Evolutionary conservation across 805 yeast genomes (phyloP).

Genomic region (Ascoidea rubescens): DNA sequence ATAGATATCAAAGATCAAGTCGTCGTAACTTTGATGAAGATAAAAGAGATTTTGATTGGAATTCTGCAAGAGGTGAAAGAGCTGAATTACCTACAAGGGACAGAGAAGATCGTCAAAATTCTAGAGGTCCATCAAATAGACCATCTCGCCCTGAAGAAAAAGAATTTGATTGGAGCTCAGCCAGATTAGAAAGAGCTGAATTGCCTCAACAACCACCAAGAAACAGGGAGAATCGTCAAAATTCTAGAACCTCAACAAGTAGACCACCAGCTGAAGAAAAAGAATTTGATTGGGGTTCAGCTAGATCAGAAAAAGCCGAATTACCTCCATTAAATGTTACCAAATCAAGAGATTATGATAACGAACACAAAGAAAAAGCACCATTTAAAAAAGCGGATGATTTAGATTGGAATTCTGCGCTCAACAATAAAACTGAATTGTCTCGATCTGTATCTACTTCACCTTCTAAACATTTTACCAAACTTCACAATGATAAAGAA

Average conservation of each 20-base stretch:
- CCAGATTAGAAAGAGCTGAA: conserved; percentile 9
- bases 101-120: too few relatives aligned
- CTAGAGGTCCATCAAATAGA: conserved; percentile 11
- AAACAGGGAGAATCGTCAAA: not conserved
- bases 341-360: conserved; percentile 8
- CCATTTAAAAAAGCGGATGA: not conserved
- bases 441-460: conserved; percentile 1
- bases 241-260: not conserved
- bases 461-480: too few relatives aligned
- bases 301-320: conserved; percentile 16
- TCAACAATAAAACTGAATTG: not conserved
- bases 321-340: not conserved
- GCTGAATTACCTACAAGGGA: not conserved
- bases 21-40: not conserved
- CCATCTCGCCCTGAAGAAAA: conserved; percentile 20
- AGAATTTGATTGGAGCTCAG: conserved; percentile 4
- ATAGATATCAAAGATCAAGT: not conserved
- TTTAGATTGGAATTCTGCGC: conserved; percentile 3
- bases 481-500: not conserved
- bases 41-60: conserved; percentile 17
- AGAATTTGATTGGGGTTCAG: conserved; percentile 33
- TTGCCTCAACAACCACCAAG: not conserved
- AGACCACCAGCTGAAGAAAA: conserved; percentile 21
- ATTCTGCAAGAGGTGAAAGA: conserved; percentile 1
- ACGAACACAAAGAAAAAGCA: conserved; percentile 5